Base-by-base conservation (phyloP, 768 basidiomycete species). In the Albatrellus ellisii region DNA sequence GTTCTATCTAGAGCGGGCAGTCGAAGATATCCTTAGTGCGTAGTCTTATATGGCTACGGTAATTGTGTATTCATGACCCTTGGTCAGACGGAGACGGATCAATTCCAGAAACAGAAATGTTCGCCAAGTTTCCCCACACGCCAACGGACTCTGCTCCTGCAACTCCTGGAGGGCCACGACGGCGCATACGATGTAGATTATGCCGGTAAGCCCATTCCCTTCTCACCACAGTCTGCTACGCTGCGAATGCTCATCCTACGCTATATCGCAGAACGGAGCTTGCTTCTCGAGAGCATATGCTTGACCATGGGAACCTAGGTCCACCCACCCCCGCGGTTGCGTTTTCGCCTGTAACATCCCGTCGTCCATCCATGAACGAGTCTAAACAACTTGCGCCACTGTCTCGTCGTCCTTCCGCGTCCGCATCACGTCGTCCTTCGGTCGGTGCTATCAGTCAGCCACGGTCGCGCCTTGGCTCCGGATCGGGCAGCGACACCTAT, bases 231-330 rank as follows among this genome's bases (percentile, higher is more conserved):
- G 11, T 4, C 11, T 15, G 7, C 25, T 10, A 11, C 20, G 24
- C 44, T 33, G 33, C 4, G 22, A 9, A 6, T 32, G 18, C 36
- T 36, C 5, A 32, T 18, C 17, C n/a, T 25, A 26, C 44, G 24
- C 22, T 22, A 5, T 46, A n/a, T n/a, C 44, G 7, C 41, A 81
- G 88, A 53, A 78, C 80, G 45, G 87, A 89, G 52, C 69, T 97
- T 11, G 91, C 91, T 1, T 74, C 85, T 0, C 69, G 84, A n/a
- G 88, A 91, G 55, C 86, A 95, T 56, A 89, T 97, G 85, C 72
- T 90, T 36, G 84, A 90, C 57, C 89, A 92, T 52, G 82, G 80
- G 4, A 82, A 87, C 52, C 61, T 84, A 4, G 79, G 79, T 2
- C 74, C 79, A 8, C 66, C 75, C 2, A 83, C 80, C 0, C 79